These are phyloP conservation scores for Fusarium nodosum DNA, from an alignment of 2,329 filamentous ascomycete genomes.

Conservation along the genomic window DNA sequence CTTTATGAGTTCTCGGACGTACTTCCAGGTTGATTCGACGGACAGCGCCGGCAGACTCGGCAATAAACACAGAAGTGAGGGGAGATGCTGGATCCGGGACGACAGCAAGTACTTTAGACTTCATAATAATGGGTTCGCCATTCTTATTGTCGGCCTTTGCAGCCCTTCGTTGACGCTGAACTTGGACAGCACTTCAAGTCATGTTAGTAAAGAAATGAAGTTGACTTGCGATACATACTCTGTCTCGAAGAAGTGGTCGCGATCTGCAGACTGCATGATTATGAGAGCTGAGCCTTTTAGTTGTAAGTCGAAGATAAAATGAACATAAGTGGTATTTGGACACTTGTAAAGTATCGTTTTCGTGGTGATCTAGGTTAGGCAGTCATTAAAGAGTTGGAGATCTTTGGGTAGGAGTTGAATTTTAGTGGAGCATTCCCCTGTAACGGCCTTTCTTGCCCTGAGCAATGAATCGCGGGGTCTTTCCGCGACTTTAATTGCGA, in stretches of 20 bases:
- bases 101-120: constrained; percentile 87
- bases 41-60: constrained; percentile 87
- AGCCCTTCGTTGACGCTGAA: constrained; percentile 70
- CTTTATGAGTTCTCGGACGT: constrained; percentile 44
- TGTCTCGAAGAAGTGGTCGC: constrained; percentile 92
- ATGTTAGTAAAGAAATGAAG: constrained; percentile 7
- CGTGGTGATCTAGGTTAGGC: constrained; percentile 35
- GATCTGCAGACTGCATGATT: constrained; percentile 77
- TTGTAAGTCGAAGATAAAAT: no score
- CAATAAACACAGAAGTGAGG: constrained; percentile 76
- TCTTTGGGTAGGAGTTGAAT: constrained; percentile 22
- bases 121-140: constrained; percentile 83
- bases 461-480: constrained; percentile 50
- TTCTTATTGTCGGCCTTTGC: constrained; percentile 81
- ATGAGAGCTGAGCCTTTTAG: neutral
- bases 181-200: constrained; percentile 62
- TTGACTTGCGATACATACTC: constrained; percentile 69
- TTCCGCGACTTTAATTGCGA: constrained; percentile 55
- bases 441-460: constrained; percentile 12
- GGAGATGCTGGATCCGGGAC: constrained; percentile 74
- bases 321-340: neutral
- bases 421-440: constrained; percentile 40
- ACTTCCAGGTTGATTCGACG: constrained; percentile 82
- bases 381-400: constrained; percentile 27
- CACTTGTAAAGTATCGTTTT: neutral